Percentiles rank a stretch among this genome's conserved stretches.
Evolutionary conservation across 2,329 filamentous ascomycete genomes (phyloP).

Genomic region (Aspergillus tamarii): DNA sequence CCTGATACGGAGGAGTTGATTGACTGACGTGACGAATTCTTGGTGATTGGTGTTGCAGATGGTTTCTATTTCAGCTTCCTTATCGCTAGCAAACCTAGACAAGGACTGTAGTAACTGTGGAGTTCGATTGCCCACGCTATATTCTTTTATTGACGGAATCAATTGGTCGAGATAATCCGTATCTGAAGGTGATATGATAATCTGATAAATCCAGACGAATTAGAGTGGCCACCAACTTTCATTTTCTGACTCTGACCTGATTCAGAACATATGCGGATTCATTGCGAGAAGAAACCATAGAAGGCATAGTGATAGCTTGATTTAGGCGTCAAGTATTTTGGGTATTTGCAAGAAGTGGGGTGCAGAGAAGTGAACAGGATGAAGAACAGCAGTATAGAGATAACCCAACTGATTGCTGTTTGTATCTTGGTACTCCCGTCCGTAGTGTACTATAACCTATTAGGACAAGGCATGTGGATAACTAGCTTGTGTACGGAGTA

Average conservation of each 20-base stretch:
- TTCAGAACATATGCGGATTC: constrained; percentile 44
- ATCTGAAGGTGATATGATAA: constrained; percentile 89
- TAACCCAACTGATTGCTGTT: too few relatives aligned
- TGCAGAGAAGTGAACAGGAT: neutral
- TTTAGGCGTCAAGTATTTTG: neutral
- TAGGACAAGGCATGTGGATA: too few relatives aligned
- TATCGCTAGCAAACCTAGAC: constrained; percentile 78
- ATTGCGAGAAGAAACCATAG: constrained; percentile 35
- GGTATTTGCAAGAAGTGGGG: neutral
- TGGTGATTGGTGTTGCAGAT: constrained; percentile 97
- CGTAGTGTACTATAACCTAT: too few relatives aligned
- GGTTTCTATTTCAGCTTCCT: constrained; percentile 87
- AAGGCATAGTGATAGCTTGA: constrained; percentile 35
- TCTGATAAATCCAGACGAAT: constrained; percentile 56
- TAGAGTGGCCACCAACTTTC: constrained; percentile 7
- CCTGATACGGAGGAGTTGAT: constrained; percentile 87
- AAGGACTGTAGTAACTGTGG: constrained; percentile 76
- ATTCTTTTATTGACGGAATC: constrained; percentile 92
- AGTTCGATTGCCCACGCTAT: constrained; percentile 73
- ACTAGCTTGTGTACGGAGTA: too few relatives aligned
- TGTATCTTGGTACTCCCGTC: too few relatives aligned
- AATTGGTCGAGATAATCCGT: constrained; percentile 94
- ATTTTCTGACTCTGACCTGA: constrained; percentile 33
- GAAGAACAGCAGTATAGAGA: neutral
- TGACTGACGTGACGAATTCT: constrained; percentile 91